Base-by-base conservation (phyloP, 139 green algal genomes). In the Ettlia oleoabundans region DNA sequence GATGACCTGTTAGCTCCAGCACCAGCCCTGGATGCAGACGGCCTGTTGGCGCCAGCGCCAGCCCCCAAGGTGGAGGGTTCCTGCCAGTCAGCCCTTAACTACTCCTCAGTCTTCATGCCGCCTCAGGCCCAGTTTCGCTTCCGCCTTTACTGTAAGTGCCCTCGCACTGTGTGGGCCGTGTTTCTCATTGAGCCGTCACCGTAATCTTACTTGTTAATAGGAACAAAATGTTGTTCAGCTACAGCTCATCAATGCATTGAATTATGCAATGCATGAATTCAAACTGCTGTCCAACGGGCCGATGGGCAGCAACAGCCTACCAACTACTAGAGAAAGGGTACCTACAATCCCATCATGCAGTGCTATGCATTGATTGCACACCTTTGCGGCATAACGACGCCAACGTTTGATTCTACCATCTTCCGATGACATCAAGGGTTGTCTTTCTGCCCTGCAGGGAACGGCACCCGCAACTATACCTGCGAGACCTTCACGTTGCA, bases 81-180 rank as follows among this genome's bases (percentile, higher is more conserved):
- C 18, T 65, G 55, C 55, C 55, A 65, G 55, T 28, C 55, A 65
- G 18, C 5, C 28, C 66, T 73, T 37, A 73, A 52, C 37, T 73
- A 73, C 41, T 40, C 26, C 41, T 37, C 21, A 24, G 68, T 76
- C 15, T 76, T 62, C 41, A 76, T 76, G 68, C 68, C 42, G 41
- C 41, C 42, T 8, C 41, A 58, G 4, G 68, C 68, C 21, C 68
- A 53, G 66, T 30, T 73, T 51, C 33, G 3, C 2, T 40, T 51
- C n/a, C 33, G 35, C 9, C 7, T 40, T 10, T 40, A 72, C 33
- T 3, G 55, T 47, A 53, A 35, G 37, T 2, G 37, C 8, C 5
- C 10, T 15, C 10, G 47, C 47, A 58, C 13, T 10, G 10, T 51
- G 66, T 30, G 55, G 18, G 5, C 55, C 18, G 55, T 9, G 55